Evolutionary conservation across 495 filamentous ascomycete genomes (phyloP).

Genomic region (Saxophila tyrrhenica): DNA sequence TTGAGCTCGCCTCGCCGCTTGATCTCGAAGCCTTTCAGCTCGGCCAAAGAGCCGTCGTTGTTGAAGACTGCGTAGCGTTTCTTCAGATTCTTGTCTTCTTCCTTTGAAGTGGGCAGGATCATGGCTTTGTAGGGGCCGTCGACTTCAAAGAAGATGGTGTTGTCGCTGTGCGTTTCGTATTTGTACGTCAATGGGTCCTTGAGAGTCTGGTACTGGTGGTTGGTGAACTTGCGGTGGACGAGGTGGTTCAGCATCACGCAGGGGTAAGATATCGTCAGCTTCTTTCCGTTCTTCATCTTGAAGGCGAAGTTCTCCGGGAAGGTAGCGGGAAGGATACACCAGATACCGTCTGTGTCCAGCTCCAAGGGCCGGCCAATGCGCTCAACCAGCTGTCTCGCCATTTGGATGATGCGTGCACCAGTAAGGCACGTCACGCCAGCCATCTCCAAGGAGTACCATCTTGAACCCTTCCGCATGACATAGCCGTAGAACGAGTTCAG

Average conservation of each 20-base stretch:
- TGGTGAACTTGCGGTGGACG: constrained; percentile 89
- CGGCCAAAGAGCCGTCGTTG: constrained; percentile 89
- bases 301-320: constrained; percentile 98
- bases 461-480: constrained; percentile 96
- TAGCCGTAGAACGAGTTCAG: constrained; percentile 99
- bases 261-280: constrained; percentile 87
- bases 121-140: constrained; percentile 96
- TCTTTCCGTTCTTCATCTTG: constrained; percentile 88
- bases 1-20: constrained; percentile 97
- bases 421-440: constrained; percentile 96
- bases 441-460: constrained; percentile 99
- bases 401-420: constrained; percentile 92
- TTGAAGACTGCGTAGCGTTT: constrained; percentile 99
- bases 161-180: constrained; percentile 94
- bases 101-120: constrained; percentile 93
- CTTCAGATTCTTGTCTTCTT: constrained; percentile 98
- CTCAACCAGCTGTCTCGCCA: constrained; percentile 90
- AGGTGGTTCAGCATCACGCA: constrained; percentile 99
- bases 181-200: constrained; percentile 66
- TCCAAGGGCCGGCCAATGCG: constrained; percentile 87
- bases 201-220: constrained; percentile 90
- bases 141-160: constrained; percentile 98
- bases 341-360: constrained; percentile 99
- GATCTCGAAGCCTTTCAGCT: constrained; percentile 95
- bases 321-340: constrained; percentile 96